Evolutionary conservation across 345 rosid species (phyloP).

Genomic region (Melastoma malabathricum): DNA sequence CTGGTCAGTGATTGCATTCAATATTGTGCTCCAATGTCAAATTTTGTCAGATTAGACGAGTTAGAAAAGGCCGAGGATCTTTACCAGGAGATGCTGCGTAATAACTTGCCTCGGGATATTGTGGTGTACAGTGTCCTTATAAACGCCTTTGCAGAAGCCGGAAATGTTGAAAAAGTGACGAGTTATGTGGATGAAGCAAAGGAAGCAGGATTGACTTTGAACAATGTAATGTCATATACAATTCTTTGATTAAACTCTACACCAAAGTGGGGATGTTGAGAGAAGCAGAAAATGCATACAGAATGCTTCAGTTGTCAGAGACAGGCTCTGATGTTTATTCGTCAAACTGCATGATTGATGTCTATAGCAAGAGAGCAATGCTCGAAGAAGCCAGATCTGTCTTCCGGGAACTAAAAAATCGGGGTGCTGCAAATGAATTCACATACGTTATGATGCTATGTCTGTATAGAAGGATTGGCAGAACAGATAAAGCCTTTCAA

Average conservation of each 20-base stretch:
- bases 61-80: constrained; percentile 51
- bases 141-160: constrained; percentile 69
- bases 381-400: constrained; percentile 47
- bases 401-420: constrained; percentile 46
- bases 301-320: constrained; percentile 27
- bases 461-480: constrained; percentile 63
- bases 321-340: constrained; percentile 39
- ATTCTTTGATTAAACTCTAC: constrained; percentile 72
- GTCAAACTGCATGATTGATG: constrained; percentile 80
- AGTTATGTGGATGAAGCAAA: constrained; percentile 47
- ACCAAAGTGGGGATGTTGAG: constrained; percentile 60
- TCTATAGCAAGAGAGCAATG: constrained; percentile 62
- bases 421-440: constrained; percentile 66
- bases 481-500: constrained; percentile 54
- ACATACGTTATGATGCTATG: constrained; percentile 71
- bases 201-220: constrained; percentile 45
- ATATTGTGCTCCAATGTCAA: constrained; percentile 64
- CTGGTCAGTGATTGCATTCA: constrained; percentile 59
- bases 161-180: constrained; percentile 49
- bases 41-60: constrained; percentile 58
- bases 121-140: constrained; percentile 68
- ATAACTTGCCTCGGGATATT: constrained; percentile 45
- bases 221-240: constrained; percentile 42
- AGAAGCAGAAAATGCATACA: constrained; percentile 72
- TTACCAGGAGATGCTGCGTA: constrained; percentile 48